phyloP scores from a whole-genome alignment of 2,329 filamentous ascomycete genomes.

The Cephalotrichum gorgonifer region DNA sequence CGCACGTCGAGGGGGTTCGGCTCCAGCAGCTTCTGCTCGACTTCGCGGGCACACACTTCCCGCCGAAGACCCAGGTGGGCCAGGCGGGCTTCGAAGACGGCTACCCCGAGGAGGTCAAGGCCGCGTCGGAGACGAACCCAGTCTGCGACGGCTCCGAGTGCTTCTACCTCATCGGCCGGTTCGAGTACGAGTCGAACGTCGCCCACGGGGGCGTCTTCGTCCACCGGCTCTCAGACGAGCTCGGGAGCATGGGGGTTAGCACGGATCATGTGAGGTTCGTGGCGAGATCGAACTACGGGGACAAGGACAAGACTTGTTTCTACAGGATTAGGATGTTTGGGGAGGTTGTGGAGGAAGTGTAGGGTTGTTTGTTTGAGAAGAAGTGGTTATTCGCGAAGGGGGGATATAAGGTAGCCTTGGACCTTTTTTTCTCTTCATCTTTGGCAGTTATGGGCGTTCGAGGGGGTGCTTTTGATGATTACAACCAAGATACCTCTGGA shows the following conservation, averaged over 20 bases:
- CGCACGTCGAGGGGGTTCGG: constrained; percentile 37
- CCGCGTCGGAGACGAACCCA: constrained; percentile 17
- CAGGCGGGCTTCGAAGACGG: background rate
- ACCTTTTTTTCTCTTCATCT: too few relatives aligned
- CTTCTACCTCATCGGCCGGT: constrained; percentile 48
- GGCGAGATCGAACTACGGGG: constrained; percentile 48
- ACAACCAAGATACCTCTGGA: background rate
- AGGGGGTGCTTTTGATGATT: background rate
- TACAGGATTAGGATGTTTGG: constrained; percentile 54
- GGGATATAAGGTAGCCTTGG: background rate
- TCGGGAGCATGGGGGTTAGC: constrained; percentile 32
- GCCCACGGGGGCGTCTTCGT: constrained; percentile 37
- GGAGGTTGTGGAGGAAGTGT: constrained; percentile 15
- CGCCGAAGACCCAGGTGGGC: constrained; percentile 11
- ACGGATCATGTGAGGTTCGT: constrained; percentile 45
- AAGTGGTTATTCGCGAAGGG: too few relatives aligned
- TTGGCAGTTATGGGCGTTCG: background rate
- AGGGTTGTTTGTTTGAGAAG: background rate
- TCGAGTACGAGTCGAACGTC: constrained; percentile 37
- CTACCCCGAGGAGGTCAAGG: constrained; percentile 12
- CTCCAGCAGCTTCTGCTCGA: constrained; percentile 27
- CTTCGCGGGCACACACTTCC: constrained; percentile 32
- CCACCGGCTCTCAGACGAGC: constrained; percentile 39
- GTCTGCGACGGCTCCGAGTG: constrained; percentile 14
- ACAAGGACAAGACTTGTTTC: constrained; percentile 50